Base-by-base conservation (phyloP, 202 grass and related monocot species). In the Bolboschoenoplectus hybrid region DNA sequence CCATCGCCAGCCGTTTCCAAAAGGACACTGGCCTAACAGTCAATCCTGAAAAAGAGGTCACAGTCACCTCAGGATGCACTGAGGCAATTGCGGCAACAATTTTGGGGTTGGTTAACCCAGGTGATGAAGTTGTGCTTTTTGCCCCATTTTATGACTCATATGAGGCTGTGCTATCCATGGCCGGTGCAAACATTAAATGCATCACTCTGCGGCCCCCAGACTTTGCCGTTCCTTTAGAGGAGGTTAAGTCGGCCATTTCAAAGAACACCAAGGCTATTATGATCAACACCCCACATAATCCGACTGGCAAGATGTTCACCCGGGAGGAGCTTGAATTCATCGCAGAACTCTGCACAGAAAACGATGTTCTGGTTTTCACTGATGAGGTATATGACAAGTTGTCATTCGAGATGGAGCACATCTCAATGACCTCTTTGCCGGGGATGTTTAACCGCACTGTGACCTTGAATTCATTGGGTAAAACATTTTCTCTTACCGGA, bases 211-310 rank as follows among this genome's bases (percentile, higher is more conserved):
- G 83, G 6, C 86, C 97, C 73, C 97, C 97, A 5, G 87, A 99
- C 41, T 99, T 99, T 19, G 70, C 92, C 26, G 92, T 94, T 19
- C 92, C 97, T 10, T 81, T 99, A 82, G 88, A 97, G 79, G 93
- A 99, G 90, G 68, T 99, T 6, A 94, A 96, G 85, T 89, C 86
- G 2, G 70, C 85, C 60, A 86, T 99, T 58, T 90, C 90, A 0
- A 89, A 94, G 80, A 88, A 92, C 47, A 99, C 97, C 47, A 92
- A 91, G 56, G 93, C 97, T 0, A 92, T 99, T 87, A 91, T 99
- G 97, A 99, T 99, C 88, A 99, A 99, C 66, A 96, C 97, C 36
- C 97, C 97, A 16, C 97, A 99, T 80, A 99, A 99, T 55, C 97
- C 97, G 55, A 99, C 97, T 55, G 97, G 97, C 32, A 99, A 99